phyloP scores from a whole-genome alignment of 2,329 filamentous ascomycete species.

The Paramyrothecium roridum region DNA sequence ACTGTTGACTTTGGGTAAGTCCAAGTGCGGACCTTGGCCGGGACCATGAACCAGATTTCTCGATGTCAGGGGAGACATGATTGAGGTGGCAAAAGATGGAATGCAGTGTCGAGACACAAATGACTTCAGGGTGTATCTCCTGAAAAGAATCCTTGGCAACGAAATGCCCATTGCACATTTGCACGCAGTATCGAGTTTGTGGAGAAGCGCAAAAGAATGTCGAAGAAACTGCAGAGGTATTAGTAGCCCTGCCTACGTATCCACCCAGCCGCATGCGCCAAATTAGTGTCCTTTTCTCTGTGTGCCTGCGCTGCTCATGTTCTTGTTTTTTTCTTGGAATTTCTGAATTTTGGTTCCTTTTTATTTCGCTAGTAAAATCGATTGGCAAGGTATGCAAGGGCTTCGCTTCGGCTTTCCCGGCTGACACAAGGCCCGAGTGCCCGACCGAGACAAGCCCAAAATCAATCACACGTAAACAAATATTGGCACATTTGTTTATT shows the following conservation, averaged over 20 bases:
- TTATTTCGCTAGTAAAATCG: too few species aligned
- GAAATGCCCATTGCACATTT: not conserved
- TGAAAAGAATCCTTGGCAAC: not conserved
- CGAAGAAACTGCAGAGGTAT: not conserved
- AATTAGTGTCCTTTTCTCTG: not conserved
- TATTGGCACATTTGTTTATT: too few species aligned
- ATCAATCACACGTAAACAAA: too few species aligned
- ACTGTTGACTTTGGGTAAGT: not conserved
- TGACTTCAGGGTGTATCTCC: not conserved
- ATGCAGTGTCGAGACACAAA: not conserved
- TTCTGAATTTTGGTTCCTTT: too few species aligned
- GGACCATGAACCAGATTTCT: not conserved
- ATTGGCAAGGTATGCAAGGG: too few species aligned
- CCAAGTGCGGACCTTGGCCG: not conserved
- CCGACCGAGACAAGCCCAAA: too few species aligned
- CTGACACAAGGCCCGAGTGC: too few species aligned
- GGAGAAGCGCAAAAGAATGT: not conserved
- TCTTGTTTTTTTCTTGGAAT: too few species aligned
- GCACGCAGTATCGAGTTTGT: not conserved
- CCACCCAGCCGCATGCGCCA: not conserved
- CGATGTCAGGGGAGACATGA: not conserved
- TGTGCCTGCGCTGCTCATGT: too few species aligned
- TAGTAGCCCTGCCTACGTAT: not conserved
- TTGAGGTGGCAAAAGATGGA: not conserved
- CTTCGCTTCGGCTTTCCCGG: too few species aligned